Evolutionary conservation across 2,329 filamentous ascomycete species (phyloP), one percentile per base, ranked within the genome.

Genomic region (Macrophomina phaseolina): DNA sequence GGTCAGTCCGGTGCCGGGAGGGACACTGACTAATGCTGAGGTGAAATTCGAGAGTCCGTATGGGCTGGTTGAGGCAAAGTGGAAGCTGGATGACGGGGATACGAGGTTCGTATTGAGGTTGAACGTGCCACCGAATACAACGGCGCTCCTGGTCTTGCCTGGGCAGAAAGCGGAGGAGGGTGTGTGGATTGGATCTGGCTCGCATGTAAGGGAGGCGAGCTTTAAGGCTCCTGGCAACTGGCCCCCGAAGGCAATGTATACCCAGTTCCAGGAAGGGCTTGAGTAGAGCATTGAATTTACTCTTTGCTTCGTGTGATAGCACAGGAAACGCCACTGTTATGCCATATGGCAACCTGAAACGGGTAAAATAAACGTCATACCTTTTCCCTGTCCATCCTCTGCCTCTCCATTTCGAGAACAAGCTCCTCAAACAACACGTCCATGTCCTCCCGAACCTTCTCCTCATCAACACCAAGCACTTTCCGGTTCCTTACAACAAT

Each of bases 1-100:
- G 4, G 76, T 83, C 0, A 72, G 72, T 1, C 79, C 79, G 1
- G 66, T 76, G 28, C 77, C 76, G 0, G 76, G 76, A 1, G 76
- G 75, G 1, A 72, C 70, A 0, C 68, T 79, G n/a, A 74, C 69
- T 6, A 70, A 69, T 42, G 77, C 76, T 1, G 71, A 74, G 49
- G 72, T 70, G 0, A 67, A 53, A 6, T 76, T 76, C 66, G 69
- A 76, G n/a, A 74, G 73, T 2, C 70, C 74, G 1, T 78, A 76
- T 69, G 76, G 77, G 4, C 32, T 64, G 9, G 61, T 78, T 58
- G 71, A 69, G 72, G 66, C 72, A 69, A 77, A 45, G 18, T 73
- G 72, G 73, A 55, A 64, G 28, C 3, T 56, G 55, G 55, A n/a
- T 2, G 55, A 32, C 12, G 36, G 11, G 0, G 7, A 30, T 23